Conservation (phyloP, 805 yeast genomes). For the Ogataea salicorniae region DNA sequence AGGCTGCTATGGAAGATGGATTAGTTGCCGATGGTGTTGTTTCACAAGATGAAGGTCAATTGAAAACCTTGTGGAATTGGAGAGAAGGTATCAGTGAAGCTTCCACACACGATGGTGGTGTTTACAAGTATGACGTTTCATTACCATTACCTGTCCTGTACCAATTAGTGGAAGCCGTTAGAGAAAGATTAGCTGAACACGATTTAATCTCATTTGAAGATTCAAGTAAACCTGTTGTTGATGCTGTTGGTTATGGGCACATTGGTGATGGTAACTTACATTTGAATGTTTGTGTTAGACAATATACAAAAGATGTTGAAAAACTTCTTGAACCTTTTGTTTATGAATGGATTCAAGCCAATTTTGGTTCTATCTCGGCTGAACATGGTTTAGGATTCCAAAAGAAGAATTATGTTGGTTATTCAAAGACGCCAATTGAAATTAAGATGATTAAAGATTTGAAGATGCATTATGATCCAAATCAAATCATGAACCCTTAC, state of each 20-base stretch:
- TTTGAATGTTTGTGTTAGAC: constrained; percentile 85
- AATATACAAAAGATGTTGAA: constrained; percentile 76
- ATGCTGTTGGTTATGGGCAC: constrained; percentile 96
- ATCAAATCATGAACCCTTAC: constrained; percentile 89
- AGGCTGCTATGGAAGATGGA: constrained; percentile 77
- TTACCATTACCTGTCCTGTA: constrained; percentile 79
- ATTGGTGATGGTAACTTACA: constrained; percentile 97
- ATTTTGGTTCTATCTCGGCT: constrained; percentile 88
- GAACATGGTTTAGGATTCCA: constrained; percentile 98
- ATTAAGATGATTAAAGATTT: constrained; percentile 70
- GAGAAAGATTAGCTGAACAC: constrained; percentile 49
- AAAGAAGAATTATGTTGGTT: constrained; percentile 83
- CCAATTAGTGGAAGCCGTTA: constrained; percentile 75
- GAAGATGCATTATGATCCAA: constrained; percentile 84
- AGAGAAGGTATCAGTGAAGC: constrained; percentile 94
- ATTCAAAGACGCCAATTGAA: constrained; percentile 71
- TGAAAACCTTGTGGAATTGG: constrained; percentile 86
- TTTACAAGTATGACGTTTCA: constrained; percentile 94
- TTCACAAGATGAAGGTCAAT: constrained; percentile 91
- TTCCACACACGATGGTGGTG: constrained; percentile 81
- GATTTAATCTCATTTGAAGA: constrained; percentile 61
- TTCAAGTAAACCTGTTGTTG: constrained; percentile 67
- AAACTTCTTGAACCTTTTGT: constrained; percentile 86
- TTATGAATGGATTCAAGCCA: constrained; percentile 75
- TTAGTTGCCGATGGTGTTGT: constrained; percentile 88